Evolutionary conservation across 768 basidiomycete species (phyloP).

Genomic region (Amanita rubescens): DNA sequence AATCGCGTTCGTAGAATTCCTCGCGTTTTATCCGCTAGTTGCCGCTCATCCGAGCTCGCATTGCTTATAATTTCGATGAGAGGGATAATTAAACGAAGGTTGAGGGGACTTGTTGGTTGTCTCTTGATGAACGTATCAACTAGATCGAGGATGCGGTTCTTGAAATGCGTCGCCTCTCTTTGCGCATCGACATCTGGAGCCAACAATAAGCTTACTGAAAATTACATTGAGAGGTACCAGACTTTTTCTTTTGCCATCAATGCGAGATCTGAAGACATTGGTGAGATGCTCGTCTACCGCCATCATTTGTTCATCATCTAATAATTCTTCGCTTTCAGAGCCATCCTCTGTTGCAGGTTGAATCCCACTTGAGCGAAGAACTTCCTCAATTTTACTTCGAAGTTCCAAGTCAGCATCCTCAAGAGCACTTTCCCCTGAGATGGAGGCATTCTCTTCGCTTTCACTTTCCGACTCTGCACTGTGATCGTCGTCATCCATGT

Average conservation of each 20-base stretch:
- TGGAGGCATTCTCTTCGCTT: conserved; percentile 21
- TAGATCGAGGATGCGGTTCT: conserved; percentile 92
- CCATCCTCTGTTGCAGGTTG: conserved; percentile 51
- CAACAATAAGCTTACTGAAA: not conserved
- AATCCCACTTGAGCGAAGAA: conserved; percentile 50
- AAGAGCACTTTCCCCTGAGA: conserved; percentile 24
- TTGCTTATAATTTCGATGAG: conserved; percentile 68
- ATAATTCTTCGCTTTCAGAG: conserved; percentile 59
- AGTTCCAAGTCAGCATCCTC: conserved; percentile 49
- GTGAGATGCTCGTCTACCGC: conserved; percentile 90
- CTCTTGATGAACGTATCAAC: conserved; percentile 78
- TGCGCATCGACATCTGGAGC: conserved; percentile 56
- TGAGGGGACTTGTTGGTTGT: conserved; percentile 65
- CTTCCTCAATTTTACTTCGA: conserved; percentile 59
- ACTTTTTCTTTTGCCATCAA: conserved; percentile 63
- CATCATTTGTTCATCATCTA: conserved; percentile 99
- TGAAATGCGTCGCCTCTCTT: conserved; percentile 91
- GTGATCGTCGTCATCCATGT: conserved; percentile 28
- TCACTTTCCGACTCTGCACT: conserved; percentile 17
- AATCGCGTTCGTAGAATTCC: conserved; percentile 72
- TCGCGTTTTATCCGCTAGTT: conserved; percentile 82
- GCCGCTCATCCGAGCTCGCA: conserved; percentile 69
- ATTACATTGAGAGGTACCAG: not conserved
- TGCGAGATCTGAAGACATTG: conserved; percentile 69
- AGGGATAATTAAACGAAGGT: conserved; percentile 63